Conservation (phyloP, 805 yeast genomes). For the Jamesozyma gamospora region DNA sequence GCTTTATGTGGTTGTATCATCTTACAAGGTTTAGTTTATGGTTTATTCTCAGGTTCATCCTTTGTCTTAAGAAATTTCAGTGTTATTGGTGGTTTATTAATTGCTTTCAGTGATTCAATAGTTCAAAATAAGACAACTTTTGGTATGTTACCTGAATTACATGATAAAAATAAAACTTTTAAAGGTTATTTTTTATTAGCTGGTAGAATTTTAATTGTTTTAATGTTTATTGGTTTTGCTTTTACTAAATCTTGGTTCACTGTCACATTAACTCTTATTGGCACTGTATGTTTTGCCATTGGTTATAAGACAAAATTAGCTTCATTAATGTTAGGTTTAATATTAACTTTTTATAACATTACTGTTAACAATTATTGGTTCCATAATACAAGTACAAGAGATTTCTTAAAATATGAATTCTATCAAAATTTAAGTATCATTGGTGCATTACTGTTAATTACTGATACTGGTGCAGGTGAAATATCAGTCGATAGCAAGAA, state of each 20-base stretch:
- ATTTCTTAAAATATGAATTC: conserved; percentile 83
- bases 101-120: conserved; percentile 80
- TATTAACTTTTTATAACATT: conserved; percentile 68
- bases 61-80: conserved; percentile 83
- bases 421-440: conserved; percentile 91
- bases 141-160: conserved; percentile 44
- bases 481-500: conserved; percentile 91
- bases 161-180: conserved; percentile 46
- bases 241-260: conserved; percentile 65
- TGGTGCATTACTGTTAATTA: conserved; percentile 85
- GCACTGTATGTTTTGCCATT: conserved; percentile 71
- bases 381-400: conserved; percentile 60
- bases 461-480: conserved; percentile 94
- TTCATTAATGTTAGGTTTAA: conserved; percentile 58
- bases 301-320: conserved; percentile 91
- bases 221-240: conserved; percentile 78
- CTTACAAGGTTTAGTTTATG: conserved; percentile 84
- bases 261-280: conserved; percentile 56
- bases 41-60: conserved; percentile 68
- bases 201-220: conserved; percentile 78
- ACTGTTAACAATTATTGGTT: conserved; percentile 85
- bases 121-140: conserved; percentile 59
- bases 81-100: conserved; percentile 83
- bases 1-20: conserved; percentile 62
- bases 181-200: conserved; percentile 78